phyloP scores from a whole-genome alignment of 805 yeast species.

The Grigorovia humatica region DNA sequence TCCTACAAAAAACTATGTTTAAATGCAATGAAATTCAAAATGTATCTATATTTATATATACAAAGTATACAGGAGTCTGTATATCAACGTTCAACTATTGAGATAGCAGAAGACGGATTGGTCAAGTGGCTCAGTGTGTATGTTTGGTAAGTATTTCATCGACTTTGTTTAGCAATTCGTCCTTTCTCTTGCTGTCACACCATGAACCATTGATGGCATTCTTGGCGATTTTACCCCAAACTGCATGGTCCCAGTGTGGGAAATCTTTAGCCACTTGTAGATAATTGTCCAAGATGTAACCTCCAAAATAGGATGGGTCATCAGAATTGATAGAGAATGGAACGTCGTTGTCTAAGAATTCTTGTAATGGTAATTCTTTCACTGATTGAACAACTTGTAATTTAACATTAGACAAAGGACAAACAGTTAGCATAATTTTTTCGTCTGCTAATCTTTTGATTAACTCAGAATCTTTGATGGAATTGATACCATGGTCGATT shows the following conservation, averaged over 20 bases:
- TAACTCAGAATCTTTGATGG: slow-evolving; percentile 43
- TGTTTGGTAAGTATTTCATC: slow-evolving; percentile 35
- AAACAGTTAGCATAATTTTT: slow-evolving; percentile 53
- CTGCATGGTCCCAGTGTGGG: slow-evolving; percentile 42
- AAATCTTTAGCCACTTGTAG: slow-evolving; percentile 54
- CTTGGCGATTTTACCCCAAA: slow-evolving; percentile 56
- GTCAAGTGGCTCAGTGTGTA: background rate
- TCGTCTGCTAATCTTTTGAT: slow-evolving; percentile 46
- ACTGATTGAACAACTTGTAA: slow-evolving; percentile 64
- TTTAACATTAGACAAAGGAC: slow-evolving; percentile 71
- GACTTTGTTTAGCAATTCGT: slow-evolving; percentile 35
- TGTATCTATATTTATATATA: no score
- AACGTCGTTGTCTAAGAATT: slow-evolving; percentile 49
- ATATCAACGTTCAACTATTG: no score
- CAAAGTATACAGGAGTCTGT: no score
- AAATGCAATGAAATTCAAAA: no score
- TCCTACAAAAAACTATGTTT: no score
- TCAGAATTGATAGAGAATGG: slow-evolving; percentile 71
- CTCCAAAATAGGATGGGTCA: slow-evolving; percentile 79
- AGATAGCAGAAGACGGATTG: background rate
- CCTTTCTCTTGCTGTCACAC: slow-evolving; percentile 50
- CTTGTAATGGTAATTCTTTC: slow-evolving; percentile 52
- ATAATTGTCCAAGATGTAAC: slow-evolving; percentile 73
- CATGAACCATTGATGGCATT: slow-evolving; percentile 67
- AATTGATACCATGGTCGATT: slow-evolving; percentile 74